Conservation (phyloP, 108 stramenopile genomes). For the Cyclotella cryptica region DNA sequence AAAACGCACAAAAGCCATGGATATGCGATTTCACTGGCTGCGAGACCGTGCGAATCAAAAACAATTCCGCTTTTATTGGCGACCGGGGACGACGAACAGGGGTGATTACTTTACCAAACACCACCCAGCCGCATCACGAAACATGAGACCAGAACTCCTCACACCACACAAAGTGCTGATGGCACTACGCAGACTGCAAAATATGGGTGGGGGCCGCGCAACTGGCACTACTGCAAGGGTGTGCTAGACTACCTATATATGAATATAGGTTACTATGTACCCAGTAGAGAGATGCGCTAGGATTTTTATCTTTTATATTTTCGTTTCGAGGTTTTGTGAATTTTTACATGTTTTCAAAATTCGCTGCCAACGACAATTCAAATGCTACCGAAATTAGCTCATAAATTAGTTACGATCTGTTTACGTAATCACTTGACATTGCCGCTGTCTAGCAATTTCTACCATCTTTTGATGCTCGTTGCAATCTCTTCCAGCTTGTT, state of each 20-base stretch:
- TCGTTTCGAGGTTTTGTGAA: not conserved
- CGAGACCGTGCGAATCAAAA: constrained; percentile 15
- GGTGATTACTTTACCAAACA: constrained; percentile 20
- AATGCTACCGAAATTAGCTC: not conserved
- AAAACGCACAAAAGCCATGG: constrained; percentile 22
- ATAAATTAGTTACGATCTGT: constrained; percentile 10
- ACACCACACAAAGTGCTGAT: constrained; percentile 16
- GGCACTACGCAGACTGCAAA: constrained; percentile 17
- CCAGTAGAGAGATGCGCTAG: constrained; percentile 1
- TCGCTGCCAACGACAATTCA: not conserved
- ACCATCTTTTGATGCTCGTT: no score
- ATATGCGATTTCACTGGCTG: constrained; percentile 11
- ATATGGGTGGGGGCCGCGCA: constrained; percentile 3
- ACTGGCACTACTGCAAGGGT: constrained; percentile 21
- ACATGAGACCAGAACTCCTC: constrained; percentile 14
- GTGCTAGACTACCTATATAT: constrained; percentile 19
- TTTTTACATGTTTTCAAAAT: not conserved
- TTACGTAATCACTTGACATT: not conserved
- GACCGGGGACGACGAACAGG: constrained; percentile 13
- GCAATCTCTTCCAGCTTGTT: no score
- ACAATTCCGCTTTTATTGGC: constrained; percentile 22
- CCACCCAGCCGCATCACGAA: constrained; percentile 24
- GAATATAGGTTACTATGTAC: constrained; percentile 4
- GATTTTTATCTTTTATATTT: constrained; percentile 1
- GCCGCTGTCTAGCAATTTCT: no score